phyloP scores from a whole-genome alignment of 2,329 filamentous ascomycete species.

The Beauveria brongniartii region DNA sequence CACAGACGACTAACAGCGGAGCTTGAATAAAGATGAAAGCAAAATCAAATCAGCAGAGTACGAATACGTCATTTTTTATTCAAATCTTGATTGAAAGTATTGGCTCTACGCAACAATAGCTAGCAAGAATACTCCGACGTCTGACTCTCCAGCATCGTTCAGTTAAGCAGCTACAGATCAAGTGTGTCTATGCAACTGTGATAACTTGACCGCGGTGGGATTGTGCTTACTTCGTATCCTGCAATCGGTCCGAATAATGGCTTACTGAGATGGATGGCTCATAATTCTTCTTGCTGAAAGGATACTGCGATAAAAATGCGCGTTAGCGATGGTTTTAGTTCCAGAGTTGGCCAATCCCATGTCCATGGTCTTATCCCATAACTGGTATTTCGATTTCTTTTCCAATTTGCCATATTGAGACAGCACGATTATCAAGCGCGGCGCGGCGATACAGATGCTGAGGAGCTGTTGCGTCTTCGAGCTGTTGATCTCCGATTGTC shows the following conservation, averaged over 20 bases:
- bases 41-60: not conserved
- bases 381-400: not conserved
- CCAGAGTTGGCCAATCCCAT: not conserved
- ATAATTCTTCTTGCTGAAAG: not conserved
- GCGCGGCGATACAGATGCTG: conserved; percentile 37
- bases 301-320: conserved; percentile 1
- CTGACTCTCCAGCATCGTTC: not conserved
- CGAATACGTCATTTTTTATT: not conserved
- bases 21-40: not conserved
- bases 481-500: conserved; percentile 17
- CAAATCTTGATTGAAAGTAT: not conserved
- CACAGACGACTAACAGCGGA: not conserved
- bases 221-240: conserved; percentile 8
- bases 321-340: not conserved
- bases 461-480: conserved; percentile 43
- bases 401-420: not conserved
- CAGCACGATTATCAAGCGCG: not conserved
- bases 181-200: not conserved
- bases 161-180: not conserved
- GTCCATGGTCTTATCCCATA: not conserved
- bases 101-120: not conserved
- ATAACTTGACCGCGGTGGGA: not conserved
- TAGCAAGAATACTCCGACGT: not conserved
- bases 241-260: not conserved
- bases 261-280: not conserved